A percentile compares a stretch with the other conserved stretches of the same genome.
phyloP scores from a whole-genome alignment of 2,329 filamentous ascomycete species.

The Ophiostoma populinum region DNA sequence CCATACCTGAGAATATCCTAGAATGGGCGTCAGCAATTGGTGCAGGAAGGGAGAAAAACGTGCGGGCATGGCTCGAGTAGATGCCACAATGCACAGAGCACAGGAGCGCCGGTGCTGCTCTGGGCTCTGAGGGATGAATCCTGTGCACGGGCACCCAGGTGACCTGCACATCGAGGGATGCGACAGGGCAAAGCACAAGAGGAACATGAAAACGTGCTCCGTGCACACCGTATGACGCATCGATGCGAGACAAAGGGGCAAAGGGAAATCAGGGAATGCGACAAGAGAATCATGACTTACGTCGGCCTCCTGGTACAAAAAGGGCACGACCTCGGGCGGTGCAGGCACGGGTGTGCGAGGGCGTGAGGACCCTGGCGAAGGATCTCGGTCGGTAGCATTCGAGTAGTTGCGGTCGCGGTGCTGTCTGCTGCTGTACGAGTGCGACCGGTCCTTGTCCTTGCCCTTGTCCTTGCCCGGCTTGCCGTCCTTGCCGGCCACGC shows the following conservation, averaged over 20 bases:
- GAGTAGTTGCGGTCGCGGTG: slow-evolving; percentile 70
- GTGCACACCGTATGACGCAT: too few relatives aligned
- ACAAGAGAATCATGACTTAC: too few relatives aligned
- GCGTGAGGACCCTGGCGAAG: slow-evolving; percentile 58
- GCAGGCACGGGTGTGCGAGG: slow-evolving; percentile 75
- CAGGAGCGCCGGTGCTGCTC: too few relatives aligned
- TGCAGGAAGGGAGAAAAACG: too few relatives aligned
- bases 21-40: background rate
- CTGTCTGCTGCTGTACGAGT: slow-evolving; percentile 41
- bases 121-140: too few relatives aligned
- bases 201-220: too few relatives aligned
- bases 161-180: too few relatives aligned
- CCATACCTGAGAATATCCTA: slow-evolving; percentile 62
- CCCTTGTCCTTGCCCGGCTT: slow-evolving; percentile 14
- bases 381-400: slow-evolving; percentile 52
- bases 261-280: background rate
- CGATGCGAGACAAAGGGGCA: background rate
- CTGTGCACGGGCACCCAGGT: too few relatives aligned
- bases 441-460: slow-evolving; percentile 41
- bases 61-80: too few relatives aligned
- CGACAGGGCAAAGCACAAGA: background rate
- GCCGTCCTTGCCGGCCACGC: background rate
- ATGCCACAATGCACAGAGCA: too few relatives aligned
- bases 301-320: slow-evolving; percentile 77
- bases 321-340: slow-evolving; percentile 91